These are phyloP conservation scores for Myriosclerotinia duriaeana DNA, from an alignment of 2,329 filamentous ascomycete species.

Conservation along the genomic window DNA sequence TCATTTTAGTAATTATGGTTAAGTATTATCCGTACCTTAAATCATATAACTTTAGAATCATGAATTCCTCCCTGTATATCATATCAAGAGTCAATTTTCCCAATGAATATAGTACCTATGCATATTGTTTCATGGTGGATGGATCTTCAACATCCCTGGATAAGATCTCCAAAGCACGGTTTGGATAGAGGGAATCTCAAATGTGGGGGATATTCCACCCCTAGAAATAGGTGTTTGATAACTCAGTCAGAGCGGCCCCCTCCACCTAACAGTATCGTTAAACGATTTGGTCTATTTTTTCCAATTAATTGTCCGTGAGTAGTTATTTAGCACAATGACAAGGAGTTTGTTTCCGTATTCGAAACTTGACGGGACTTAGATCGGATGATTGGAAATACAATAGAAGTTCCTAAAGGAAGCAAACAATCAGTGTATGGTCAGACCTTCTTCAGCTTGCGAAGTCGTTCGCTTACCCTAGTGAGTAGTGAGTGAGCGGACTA, in stretches of 20 bases:
- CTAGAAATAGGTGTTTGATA: not conserved
- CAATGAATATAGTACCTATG: too few species aligned
- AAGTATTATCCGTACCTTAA: too few species aligned
- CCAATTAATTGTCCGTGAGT: not conserved
- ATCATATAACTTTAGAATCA: too few species aligned
- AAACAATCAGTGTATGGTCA: not conserved
- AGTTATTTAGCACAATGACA: not conserved
- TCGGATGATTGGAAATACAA: not conserved
- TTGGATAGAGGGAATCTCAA: not conserved
- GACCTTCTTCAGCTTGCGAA: too few species aligned
- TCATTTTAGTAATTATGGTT: too few species aligned
- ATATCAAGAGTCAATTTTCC: too few species aligned
- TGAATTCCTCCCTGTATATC: too few species aligned
- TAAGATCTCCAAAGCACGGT: not conserved
- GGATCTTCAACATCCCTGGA: not conserved
- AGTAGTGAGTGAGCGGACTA: conserved; percentile 12
- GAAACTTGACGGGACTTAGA: not conserved
- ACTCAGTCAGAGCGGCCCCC: not conserved
- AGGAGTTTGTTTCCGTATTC: too few species aligned
- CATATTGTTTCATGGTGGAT: too few species aligned
- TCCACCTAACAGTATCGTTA: not conserved
- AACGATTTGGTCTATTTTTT: not conserved
- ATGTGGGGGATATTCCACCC: conserved; percentile 17
- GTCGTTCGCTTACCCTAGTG: too few species aligned
- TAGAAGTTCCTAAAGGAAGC: not conserved